Evolutionary conservation across 495 filamentous ascomycete genomes (phyloP), one percentile per base, ranked within the genome.

Genomic region (Coniosporium apollinis): DNA sequence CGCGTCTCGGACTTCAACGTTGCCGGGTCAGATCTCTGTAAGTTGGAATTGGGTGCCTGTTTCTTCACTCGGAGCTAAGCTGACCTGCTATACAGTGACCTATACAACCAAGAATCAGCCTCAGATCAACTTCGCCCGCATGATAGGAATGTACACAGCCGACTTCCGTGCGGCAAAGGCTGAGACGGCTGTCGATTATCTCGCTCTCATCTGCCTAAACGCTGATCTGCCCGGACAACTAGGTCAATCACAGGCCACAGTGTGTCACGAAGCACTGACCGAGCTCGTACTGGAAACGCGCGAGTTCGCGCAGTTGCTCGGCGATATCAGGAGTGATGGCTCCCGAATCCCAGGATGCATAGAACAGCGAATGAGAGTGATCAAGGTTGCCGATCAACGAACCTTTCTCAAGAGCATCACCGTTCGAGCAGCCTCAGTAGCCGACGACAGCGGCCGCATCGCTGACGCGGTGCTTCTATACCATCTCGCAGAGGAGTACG

Each of bases 391-490:
- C 9, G 74, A 84, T 47, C 70, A 87, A 51, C 66, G 75, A 22
- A 79, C 91, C 37, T 91, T 94, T 54, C 64, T 96, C 43, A 74
- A 72, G 43, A 73, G 73, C 28, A 82, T 99, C 49, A 94, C 84
- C 2, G 62, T 82, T 25, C 82, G 93, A 54, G 89, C 89, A 21
- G 89, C 89, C 22, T 74, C 70, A 34, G 76, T 84, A 37, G 89
- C 89, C 4, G 86, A 96, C 42, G 91, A 96, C 47, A 91, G 83
- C 54, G 87, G 91, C 22, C 68, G 91, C 24, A 79, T 76, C 1
- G 83, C 83, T 5, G 89, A 99, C 55, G 85, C 91, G 1, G 87
- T 94, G 4, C 65, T 99, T 30, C 61, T 99, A 25, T 94, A 89
- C 50, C 86, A 96, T 54, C 68, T 99, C 22, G 86, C 87, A 0